Evolutionary conservation across 345 rosid genomes (phyloP).

Genomic region (Brassica carinata): DNA sequence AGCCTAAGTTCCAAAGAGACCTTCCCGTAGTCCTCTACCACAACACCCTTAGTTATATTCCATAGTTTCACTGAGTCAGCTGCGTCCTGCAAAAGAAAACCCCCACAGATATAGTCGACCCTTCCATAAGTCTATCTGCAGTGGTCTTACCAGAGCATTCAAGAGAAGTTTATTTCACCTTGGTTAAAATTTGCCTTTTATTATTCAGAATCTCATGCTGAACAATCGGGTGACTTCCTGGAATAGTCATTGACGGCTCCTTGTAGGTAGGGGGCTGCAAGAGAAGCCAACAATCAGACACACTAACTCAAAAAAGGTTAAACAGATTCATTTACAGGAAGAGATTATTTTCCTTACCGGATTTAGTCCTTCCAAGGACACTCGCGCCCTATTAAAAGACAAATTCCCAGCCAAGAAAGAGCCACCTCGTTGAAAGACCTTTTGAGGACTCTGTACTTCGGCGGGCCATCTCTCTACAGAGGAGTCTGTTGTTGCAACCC

Average conservation of each 20-base stretch:
- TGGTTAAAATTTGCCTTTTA: slow-evolving; percentile 93
- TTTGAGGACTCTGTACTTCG: slow-evolving; percentile 84
- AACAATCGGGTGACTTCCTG: slow-evolving; percentile 89
- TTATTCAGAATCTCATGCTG: slow-evolving; percentile 96
- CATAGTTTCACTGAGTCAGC: slow-evolving; percentile 93
- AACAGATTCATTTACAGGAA: neutral
- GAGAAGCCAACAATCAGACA: slow-evolving; percentile 27
- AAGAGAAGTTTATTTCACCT: slow-evolving; percentile 51
- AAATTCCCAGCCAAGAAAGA: slow-evolving; percentile 97
- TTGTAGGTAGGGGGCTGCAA: slow-evolving; percentile 77
- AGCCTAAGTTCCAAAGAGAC: slow-evolving; percentile 39
- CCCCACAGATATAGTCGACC: no score
- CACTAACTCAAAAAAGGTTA: slow-evolving; percentile 9
- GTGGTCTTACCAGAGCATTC: slow-evolving; percentile 17
- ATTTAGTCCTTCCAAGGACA: slow-evolving; percentile 90
- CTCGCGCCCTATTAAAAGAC: slow-evolving; percentile 95
- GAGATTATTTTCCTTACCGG: slow-evolving; percentile 59
- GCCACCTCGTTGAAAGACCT: slow-evolving; percentile 81
- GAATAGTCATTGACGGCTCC: slow-evolving; percentile 70
- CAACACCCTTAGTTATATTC: slow-evolving; percentile 90
- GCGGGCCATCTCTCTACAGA: slow-evolving; percentile 92
- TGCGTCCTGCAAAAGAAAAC: slow-evolving; percentile 63
- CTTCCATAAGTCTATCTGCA: no score
- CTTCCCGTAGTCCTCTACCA: slow-evolving; percentile 91
- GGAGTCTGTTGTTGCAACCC: slow-evolving; percentile 96